Percentiles rank a stretch among this genome's conserved stretches.
These are phyloP conservation scores for Colletotrichum noveboracense DNA, from an alignment of 2,329 filamentous ascomycete species.

Conservation along the genomic window DNA sequence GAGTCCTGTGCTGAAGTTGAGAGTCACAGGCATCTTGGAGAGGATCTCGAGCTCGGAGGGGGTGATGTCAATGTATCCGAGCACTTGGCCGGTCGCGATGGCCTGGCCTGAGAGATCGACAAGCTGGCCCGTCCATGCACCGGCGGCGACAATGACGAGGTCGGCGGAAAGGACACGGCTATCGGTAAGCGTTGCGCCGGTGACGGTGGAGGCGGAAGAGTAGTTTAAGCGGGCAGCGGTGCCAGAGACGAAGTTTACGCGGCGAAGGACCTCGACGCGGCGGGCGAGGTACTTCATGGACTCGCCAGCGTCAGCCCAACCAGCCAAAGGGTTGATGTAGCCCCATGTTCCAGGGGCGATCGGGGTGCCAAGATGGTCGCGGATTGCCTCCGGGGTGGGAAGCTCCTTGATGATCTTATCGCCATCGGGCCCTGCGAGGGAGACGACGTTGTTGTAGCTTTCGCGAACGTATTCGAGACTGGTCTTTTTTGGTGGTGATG, in stretches of 20 bases:
- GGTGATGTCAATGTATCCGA: slow-evolving; percentile 80
- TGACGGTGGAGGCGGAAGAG: slow-evolving; percentile 21
- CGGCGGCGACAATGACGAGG: slow-evolving; percentile 80
- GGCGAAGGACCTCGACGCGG: slow-evolving; percentile 57
- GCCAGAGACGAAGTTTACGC: slow-evolving; percentile 61
- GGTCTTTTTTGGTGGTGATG: slow-evolving; percentile 36
- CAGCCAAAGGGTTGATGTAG: slow-evolving; percentile 76
- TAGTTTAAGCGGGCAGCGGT: slow-evolving; percentile 48
- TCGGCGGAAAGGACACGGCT: slow-evolving; percentile 64
- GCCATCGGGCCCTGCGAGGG: slow-evolving; percentile 47
- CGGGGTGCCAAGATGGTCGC: slow-evolving; percentile 48
- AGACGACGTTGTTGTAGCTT: slow-evolving; percentile 64
- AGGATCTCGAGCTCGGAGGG: slow-evolving; percentile 72
- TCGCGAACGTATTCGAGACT: slow-evolving; percentile 63
- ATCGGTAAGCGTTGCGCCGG: slow-evolving; percentile 60
- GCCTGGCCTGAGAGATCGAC: slow-evolving; percentile 79
- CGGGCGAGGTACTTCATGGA: slow-evolving; percentile 69
- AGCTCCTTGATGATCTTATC: slow-evolving; percentile 49
- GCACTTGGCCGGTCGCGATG: slow-evolving; percentile 80
- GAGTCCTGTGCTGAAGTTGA: slow-evolving; percentile 74
- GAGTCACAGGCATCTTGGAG: slow-evolving; percentile 70
- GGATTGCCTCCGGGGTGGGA: slow-evolving; percentile 48
- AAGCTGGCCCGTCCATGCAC: slow-evolving; percentile 83
- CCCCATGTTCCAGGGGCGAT: slow-evolving; percentile 67
- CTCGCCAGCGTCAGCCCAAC: slow-evolving; percentile 81